Evolutionary conservation across 495 filamentous ascomycete genomes (phyloP).

Genomic region (Lindgomyces ingoldianus): DNA sequence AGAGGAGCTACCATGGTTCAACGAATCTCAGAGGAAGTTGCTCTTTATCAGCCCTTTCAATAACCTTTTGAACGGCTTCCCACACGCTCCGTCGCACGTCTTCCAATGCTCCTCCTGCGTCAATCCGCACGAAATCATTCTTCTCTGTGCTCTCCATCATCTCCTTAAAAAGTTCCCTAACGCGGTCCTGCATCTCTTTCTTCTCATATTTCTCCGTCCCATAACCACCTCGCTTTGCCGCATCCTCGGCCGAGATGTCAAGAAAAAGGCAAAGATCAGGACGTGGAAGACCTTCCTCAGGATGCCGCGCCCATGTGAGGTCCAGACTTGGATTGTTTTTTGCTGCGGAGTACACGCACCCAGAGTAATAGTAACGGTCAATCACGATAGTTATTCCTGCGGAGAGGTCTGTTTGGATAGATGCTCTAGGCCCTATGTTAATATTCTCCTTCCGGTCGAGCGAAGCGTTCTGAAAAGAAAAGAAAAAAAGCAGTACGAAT

Average conservation of each 20-base stretch:
- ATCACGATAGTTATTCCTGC: slow-evolving; percentile 74
- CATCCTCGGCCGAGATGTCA: slow-evolving; percentile 70
- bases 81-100: slow-evolving; percentile 32
- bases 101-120: slow-evolving; percentile 52
- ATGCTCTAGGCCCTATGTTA: slow-evolving; percentile 46
- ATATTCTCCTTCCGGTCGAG: background rate
- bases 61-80: slow-evolving; percentile 30
- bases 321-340: slow-evolving; percentile 71
- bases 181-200: slow-evolving; percentile 75
- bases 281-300: slow-evolving; percentile 82
- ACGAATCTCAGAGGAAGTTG: slow-evolving; percentile 48
- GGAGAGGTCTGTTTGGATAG: slow-evolving; percentile 62
- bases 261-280: slow-evolving; percentile 90
- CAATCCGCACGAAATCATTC: slow-evolving; percentile 47
- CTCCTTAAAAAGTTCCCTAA: slow-evolving; percentile 66
- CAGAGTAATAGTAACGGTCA: slow-evolving; percentile 92
- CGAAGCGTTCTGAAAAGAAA: background rate
- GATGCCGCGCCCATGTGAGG: slow-evolving; percentile 74
- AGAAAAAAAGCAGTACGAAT: background rate
- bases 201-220: slow-evolving; percentile 89
- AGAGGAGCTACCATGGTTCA: slow-evolving; percentile 42
- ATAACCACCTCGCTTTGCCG: slow-evolving; percentile 76
- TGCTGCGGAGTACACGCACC: slow-evolving; percentile 92
- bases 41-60: slow-evolving; percentile 46
- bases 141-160: slow-evolving; percentile 37